Evolutionary conservation across 2,329 filamentous ascomycete species (phyloP).

Genomic region (Pseudogymnoascus destructans): DNA sequence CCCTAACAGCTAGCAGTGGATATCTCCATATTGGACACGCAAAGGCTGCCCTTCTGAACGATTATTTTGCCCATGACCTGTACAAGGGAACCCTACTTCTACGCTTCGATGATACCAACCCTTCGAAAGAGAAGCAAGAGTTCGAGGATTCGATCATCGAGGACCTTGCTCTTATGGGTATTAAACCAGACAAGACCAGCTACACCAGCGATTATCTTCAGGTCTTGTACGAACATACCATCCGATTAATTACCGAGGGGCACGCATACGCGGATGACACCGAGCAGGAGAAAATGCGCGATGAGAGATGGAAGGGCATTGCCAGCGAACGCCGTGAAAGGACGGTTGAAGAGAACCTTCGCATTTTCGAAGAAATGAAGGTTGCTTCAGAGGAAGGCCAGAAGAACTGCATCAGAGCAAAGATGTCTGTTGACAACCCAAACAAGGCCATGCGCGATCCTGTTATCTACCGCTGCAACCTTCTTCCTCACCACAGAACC

Average conservation of each 20-base stretch:
- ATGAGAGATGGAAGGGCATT: conserved; percentile 72
- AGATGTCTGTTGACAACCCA: conserved; percentile 79
- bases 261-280: conserved; percentile 94
- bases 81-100: conserved; percentile 85
- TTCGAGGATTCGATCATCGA: conserved; percentile 89
- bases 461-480: conserved; percentile 92
- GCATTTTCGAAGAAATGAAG: conserved; percentile 90
- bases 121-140: conserved; percentile 92
- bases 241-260: conserved; percentile 74
- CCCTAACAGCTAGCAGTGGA: conserved; percentile 31
- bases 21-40: conserved; percentile 94
- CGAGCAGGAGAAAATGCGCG: conserved; percentile 73
- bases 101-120: conserved; percentile 95
- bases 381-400: conserved; percentile 51
- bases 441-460: conserved; percentile 96
- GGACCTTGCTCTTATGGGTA: conserved; percentile 81
- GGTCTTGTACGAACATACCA: conserved; percentile 72
- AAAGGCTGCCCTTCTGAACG: conserved; percentile 84
- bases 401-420: conserved; percentile 85
- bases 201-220: conserved; percentile 97
- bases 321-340: conserved; percentile 70
- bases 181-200: conserved; percentile 73
- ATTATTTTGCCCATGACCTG: conserved; percentile 91
- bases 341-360: conserved; percentile 68
- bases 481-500: conserved; percentile 59